These are phyloP conservation scores for Salvia sclarea DNA, from an alignment of 305 asterid species.

Conservation along the genomic window DNA sequence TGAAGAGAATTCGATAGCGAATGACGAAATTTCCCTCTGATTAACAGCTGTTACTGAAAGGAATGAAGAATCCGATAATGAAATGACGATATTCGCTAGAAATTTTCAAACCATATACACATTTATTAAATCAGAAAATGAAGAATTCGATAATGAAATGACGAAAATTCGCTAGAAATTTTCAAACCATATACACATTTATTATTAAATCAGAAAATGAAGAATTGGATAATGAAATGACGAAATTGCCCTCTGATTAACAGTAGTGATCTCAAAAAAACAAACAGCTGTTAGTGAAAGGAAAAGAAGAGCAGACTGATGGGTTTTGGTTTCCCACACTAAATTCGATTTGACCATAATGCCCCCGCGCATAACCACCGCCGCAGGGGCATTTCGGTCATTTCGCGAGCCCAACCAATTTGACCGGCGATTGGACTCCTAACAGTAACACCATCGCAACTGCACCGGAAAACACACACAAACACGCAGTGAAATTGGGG, in stretches of 20 bases:
- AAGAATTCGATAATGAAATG: too few species aligned
- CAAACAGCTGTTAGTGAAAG: slow-evolving; percentile 55
- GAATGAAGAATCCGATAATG: too few species aligned
- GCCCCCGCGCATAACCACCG: not conserved
- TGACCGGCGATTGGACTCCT: slow-evolving; percentile 30
- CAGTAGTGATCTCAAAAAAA: slow-evolving; percentile 33
- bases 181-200: too few species aligned
- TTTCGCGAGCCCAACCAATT: slow-evolving; percentile 29
- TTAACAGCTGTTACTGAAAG: slow-evolving; percentile 53
- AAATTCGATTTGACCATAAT: slow-evolving; percentile 12
- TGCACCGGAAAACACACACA: not conserved
- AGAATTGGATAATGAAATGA: too few species aligned
- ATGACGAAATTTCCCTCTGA: slow-evolving; percentile 35
- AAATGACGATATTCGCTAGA: too few species aligned
- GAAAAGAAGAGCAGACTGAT: slow-evolving; percentile 29
- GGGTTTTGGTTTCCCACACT: slow-evolving; percentile 26
- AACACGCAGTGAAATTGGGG: not conserved
- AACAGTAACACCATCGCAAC: not conserved
- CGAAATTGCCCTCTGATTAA: slow-evolving; percentile 37
- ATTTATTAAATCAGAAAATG: too few species aligned
- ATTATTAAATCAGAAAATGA: too few species aligned
- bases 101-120: too few species aligned
- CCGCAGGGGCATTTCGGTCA: slow-evolving; percentile 39
- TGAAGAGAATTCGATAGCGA: not conserved
- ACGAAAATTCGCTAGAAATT: too few species aligned